Evolutionary conservation across 2,329 filamentous ascomycete species (phyloP), one percentile per base, ranked within the genome.

Genomic region (Verticillium nubilum): DNA sequence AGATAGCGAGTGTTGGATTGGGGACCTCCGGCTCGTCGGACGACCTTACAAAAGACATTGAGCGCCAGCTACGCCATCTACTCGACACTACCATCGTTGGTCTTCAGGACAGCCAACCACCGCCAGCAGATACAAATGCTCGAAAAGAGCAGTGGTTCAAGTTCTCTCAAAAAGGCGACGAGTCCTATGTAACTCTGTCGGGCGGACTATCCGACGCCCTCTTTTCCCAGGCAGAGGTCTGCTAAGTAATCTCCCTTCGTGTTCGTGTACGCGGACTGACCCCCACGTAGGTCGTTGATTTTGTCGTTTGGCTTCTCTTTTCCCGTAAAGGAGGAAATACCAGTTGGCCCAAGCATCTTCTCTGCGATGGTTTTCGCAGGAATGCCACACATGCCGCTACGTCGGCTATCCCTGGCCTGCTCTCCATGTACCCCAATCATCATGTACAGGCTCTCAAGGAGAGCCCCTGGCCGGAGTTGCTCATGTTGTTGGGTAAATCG

Each of bases 321-420:
- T 84, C 83, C 13, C 80, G 83, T 65, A 17, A 75, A 79, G 31
- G 70, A 67, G 72, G 28, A 74, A 73, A 60, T 72, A 78, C 64
- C 10, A 35, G 63, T 56, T 84, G 82, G 67, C 87, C 89, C 1
- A 82, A 84, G 56, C 91, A 97, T 74, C 68, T 97, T 5, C 82
- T 99, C 4, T 93, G 91, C 66, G 88, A 96, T 77, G 94, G 94
- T 26, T 96, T 88, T 67, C 85, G 88, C 66, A 84, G 80, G 65
- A 70, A 74, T 27, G 65, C 65, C 33, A 69, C 65, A 31, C 73
- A 71, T 27, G 67, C 63, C 5, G 67, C 68, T 5, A 27, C 3
- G 27, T 56, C 26, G 15, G 27, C 66, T 7, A 87, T 95, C 50
- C 88, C 86, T 0, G 91, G 89, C 0, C 68, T 96, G 7, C 81